Evolutionary conservation across 257 asterid genomes (phyloP), one percentile per base, ranked within the genome.

Genomic region (Solanum lignicaule): DNA sequence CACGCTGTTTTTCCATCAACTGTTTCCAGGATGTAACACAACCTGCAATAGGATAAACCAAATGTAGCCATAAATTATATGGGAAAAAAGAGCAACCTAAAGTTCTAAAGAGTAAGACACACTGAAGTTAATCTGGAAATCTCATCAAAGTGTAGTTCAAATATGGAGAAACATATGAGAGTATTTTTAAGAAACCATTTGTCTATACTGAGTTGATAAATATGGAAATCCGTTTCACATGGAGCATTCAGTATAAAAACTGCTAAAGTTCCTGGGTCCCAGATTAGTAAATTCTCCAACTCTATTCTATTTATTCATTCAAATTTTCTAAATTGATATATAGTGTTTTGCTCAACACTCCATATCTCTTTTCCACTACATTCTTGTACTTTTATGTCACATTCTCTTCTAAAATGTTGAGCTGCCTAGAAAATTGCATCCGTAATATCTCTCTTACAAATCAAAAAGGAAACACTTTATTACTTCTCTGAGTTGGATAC

Each of bases 1-100:
- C 94, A 92, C n/a, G 12, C 86, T 48, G 38, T 88, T 85, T 55
- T 90, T 74, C 92, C 92, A 29, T 86, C 89, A 5, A 68, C 81
- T 83, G 87, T 87, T 46, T 87, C 83, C 3, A 89, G 87, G 46
- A 62, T 38, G 83, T 92, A 92, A 23, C 89, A 75, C 89, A 90
- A 83, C 91, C 93, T 92, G 92, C 62, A 43, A 35, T 31, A 29
- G 12, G 36, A 6, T 16, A 20, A 31, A 31, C 39, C 6, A 1
- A 48, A 52, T 10, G 32, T 31, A 82, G 69, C 85, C 43, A 29
- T 43, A 78, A 21, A 27, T 15, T 81, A 43, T 4, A 87, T 83
- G 29, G 48, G 43, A 39, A 65, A 84, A 23, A 88, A 58, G 39
- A 16, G 23, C 88, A 43, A 52, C 32, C 16, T 79, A 21, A 58